Percentiles rank a stretch among this genome's conserved stretches.
phyloP scores from a whole-genome alignment of 257 asterid genomes.

The Solanum sparsipilum region DNA sequence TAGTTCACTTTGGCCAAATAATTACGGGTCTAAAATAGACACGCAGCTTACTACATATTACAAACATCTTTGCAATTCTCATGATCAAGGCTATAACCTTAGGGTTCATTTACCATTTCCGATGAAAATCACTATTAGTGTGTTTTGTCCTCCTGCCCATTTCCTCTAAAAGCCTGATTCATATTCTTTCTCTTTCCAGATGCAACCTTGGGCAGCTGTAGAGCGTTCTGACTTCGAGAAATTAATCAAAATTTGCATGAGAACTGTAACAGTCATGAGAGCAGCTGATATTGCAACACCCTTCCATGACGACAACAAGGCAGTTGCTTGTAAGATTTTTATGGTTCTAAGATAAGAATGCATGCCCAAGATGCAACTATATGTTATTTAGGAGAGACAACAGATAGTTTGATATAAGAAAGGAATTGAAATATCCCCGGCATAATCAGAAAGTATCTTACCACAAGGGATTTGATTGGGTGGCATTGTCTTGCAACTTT shows the following conservation, averaged over 20 bases:
- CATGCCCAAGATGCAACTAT: conserved; percentile 74
- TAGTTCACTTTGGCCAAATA: not conserved
- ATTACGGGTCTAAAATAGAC: not conserved
- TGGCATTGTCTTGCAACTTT: conserved; percentile 43
- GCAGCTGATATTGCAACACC: conserved; percentile 43
- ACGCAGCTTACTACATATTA: not conserved
- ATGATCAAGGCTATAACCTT: not conserved
- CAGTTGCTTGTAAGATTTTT: conserved; percentile 47
- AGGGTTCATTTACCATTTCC: not conserved
- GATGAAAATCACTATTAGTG: conserved; percentile 11
- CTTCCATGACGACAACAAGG: conserved; percentile 75
- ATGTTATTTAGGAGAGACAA: conserved; percentile 22
- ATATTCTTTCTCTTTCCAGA: conserved; percentile 27
- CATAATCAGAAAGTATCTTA: conserved; percentile 9
- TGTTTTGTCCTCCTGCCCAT: conserved; percentile 13
- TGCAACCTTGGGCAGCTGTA: conserved; percentile 57
- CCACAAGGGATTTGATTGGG: conserved; percentile 85
- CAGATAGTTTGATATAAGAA: not conserved
- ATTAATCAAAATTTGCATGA: conserved; percentile 78
- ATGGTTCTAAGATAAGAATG: conserved; percentile 32
- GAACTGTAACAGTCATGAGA: conserved; percentile 43
- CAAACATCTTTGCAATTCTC: not conserved
- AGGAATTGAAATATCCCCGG: not conserved
- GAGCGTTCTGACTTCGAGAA: conserved; percentile 79
- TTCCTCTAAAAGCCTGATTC: conserved; percentile 11